Evolutionary conservation across 2,329 filamentous ascomycete genomes (phyloP), one percentile per base, ranked within the genome.

Genomic region (Fusarium nodosum): DNA sequence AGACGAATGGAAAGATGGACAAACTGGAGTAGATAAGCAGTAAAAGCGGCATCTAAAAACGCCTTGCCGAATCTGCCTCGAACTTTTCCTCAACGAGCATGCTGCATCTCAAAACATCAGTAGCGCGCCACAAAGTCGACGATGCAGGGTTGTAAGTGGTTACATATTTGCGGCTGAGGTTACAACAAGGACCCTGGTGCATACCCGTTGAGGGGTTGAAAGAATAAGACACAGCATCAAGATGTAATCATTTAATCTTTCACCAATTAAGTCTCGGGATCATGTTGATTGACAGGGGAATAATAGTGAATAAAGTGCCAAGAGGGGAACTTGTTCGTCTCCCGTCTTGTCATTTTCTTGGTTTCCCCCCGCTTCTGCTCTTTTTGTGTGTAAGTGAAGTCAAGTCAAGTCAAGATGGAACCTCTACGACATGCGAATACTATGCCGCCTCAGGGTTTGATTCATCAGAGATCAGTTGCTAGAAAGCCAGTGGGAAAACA

Each of bases 131-230:
- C 66, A 36, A 55, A 54, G 54, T 16, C 3, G 11, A 44, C 8
- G 2, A 26, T 2, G 10, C 8, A 9, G 39, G 15, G 24, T 12
- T 57, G 11, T 66, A 59, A 69, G 52, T 69, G 66, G 66, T 54
- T 66, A 38, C 22, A 11, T 1, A 41, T 68, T 34, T 69, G 65
- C 66, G 66, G 66, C 66, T 69, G 66, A 69, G 50, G 47, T 39
- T 45, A 11, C 47, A 39, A 48, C 52, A 53, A 24, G 31, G 28
- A 28, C 31, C 64, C 47, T 64, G 22, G 47, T 46, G 33, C 65
- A 55, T 67, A 26, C 48, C 58, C 47, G 50, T 45, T 24, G 53
- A 59, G 45, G 58, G 26, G 59, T 28, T 56, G 64, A 50, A 68
- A 52, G 64, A 68, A 68, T 68, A 42, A 55, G 34, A 11, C 2